A percentile compares a stretch with the other conserved stretches of the same genome.
Evolutionary conservation across 78 protist genomes (phyloP).

Genomic region (Salpingoeca rosetta): DNA sequence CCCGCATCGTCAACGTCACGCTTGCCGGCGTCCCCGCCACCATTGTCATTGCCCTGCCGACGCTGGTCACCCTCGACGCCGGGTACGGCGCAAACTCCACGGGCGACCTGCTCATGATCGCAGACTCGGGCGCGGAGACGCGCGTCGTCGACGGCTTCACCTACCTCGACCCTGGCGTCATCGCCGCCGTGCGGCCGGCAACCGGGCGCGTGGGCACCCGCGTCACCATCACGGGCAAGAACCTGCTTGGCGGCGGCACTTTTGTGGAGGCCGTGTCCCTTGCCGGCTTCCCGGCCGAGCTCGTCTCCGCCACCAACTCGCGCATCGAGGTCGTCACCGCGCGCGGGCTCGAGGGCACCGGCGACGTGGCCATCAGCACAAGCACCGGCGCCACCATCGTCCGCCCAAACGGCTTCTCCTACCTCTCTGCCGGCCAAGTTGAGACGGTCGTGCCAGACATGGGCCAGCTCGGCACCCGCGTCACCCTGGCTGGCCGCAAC

Average conservation of each 20-base stretch:
- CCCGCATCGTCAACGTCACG: not conserved
- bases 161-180: not conserved
- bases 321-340: not conserved
- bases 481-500: not conserved
- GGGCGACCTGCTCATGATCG: not conserved
- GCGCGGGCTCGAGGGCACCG: not conserved
- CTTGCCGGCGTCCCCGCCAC: not conserved
- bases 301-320: not conserved
- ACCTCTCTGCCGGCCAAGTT: not conserved
- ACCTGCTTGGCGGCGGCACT: not conserved
- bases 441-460: not conserved
- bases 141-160: not conserved
- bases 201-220: not conserved
- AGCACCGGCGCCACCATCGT: not conserved
- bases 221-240: not conserved
- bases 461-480: not conserved
- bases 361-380: not conserved
- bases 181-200: not conserved
- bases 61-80: not conserved
- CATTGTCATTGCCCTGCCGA: not conserved
- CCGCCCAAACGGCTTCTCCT: not conserved
- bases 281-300: not conserved
- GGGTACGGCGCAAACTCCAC: not conserved
- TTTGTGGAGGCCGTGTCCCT: not conserved
- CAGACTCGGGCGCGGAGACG: not conserved